These are phyloP conservation scores for Knufia fluminis DNA, from an alignment of 2,329 filamentous ascomycete genomes.

Conservation along the genomic window DNA sequence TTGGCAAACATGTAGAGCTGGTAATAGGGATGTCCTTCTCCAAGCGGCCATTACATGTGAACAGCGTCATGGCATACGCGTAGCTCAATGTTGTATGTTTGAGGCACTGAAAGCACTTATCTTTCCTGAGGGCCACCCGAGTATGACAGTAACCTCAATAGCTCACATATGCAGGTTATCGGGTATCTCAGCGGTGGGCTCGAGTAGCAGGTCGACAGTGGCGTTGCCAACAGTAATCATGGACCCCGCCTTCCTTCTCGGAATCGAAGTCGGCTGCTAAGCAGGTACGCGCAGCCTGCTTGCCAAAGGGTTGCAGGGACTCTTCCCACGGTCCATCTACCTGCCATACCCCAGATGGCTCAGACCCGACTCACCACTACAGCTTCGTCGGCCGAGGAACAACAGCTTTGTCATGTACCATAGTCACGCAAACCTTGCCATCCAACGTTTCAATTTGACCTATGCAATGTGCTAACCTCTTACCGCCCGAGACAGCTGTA, in stretches of 20 bases:
- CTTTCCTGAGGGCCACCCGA: not conserved
- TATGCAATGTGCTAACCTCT: conserved; percentile 8
- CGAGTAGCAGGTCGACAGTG: not conserved
- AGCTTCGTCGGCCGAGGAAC: conserved; percentile 16
- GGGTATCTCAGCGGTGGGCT: not conserved
- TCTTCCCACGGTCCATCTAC: not conserved
- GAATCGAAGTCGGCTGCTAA: not conserved
- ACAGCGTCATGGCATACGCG: not conserved
- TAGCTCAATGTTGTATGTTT: not conserved
- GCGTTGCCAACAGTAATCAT: too few relatives aligned
- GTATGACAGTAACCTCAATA: not conserved
- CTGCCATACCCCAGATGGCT: too few relatives aligned
- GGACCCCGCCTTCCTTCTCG: too few relatives aligned
- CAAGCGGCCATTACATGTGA: not conserved
- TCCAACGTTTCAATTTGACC: conserved; percentile 11
- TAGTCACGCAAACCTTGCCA: conserved; percentile 19
- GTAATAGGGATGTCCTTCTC: not conserved
- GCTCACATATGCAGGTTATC: too few relatives aligned
- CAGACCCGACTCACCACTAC: too few relatives aligned
- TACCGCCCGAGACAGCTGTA: conserved; percentile 6
- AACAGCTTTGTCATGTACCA: conserved; percentile 29
- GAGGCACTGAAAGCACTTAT: not conserved
- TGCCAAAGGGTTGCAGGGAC: not conserved
- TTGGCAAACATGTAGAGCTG: not conserved
- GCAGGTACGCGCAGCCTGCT: not conserved